Base-by-base conservation (phyloP, 1,284 basidiomycete species). In the Apiotrichum porosum region DNA sequence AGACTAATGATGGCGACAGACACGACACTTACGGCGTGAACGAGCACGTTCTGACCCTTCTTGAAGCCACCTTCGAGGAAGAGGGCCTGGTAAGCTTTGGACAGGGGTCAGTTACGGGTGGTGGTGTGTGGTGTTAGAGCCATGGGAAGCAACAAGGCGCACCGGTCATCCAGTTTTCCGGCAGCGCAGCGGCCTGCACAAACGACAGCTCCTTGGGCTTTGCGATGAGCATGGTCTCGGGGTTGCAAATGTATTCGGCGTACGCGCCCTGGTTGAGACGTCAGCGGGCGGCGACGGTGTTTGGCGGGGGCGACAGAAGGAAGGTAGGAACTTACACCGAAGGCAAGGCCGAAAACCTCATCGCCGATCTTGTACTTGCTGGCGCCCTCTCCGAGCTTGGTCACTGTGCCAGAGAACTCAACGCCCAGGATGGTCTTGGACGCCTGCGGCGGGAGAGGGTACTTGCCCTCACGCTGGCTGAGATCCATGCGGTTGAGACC, bases 401-500 rank as follows among this genome's bases (percentile, higher is more conserved):
- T 76, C 49, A 94, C 78, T 3, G 69, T 72, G 3, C 91, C 90
- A 17, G 88, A 83, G 71, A 95, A 97, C 72, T 97, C 93, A 46
- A 97, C 89, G 9, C 94, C 92, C 22, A 97, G 78, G 65, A 94
- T 85, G 9, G 71, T 73, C 40, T 78, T 71, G 15, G 85, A 84
- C 14, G 83, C 80, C 42, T 85, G 87, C 14, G 85, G 80, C 9
- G 92, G 93, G 3, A 83, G 69, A 2, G 89, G 84, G 66, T 93
- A 93, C 36, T 74, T 70, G 8, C 89, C 88, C 64, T 86, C 79
- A 26, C 75, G 56, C 71, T 92, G 91, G 33, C 71, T 54, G 38
- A 91, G 79, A 67, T 94, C 91, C 88, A 91, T 86, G 21, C 90
- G 79, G 73, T 94, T 94, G 50, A 93, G 69, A 14, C 88, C 89